These are phyloP conservation scores for Microbotryum lychnidis-dioicae DNA, from an alignment of 1,284 basidiomycete species.

Conservation along the genomic window DNA sequence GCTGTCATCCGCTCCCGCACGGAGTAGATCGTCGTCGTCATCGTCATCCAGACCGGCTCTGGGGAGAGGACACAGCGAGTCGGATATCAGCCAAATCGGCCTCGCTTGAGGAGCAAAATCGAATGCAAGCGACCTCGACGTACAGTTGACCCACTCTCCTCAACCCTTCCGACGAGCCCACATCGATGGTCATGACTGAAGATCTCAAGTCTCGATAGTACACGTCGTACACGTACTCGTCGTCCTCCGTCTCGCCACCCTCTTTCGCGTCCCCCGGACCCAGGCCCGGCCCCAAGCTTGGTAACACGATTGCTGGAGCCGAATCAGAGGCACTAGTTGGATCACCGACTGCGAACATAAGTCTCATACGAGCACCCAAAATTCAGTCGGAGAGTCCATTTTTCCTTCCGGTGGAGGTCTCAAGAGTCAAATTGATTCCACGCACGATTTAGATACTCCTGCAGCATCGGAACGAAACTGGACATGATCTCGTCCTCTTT, in stretches of 20 bases:
- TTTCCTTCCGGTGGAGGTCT: no score
- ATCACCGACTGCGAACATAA: slow-evolving; percentile 7
- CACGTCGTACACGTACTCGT: slow-evolving; percentile 32
- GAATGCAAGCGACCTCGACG: neutral
- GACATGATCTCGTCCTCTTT: slow-evolving; percentile 25
- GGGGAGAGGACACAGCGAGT: neutral
- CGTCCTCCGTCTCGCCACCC: slow-evolving; percentile 14
- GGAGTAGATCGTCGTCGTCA: slow-evolving; percentile 3
- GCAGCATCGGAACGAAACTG: slow-evolving; percentile 33
- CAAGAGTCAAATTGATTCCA: neutral
- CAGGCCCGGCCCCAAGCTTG: neutral
- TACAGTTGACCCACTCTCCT: slow-evolving; percentile 31
- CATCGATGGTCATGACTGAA: slow-evolving; percentile 3
- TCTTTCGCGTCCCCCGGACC: neutral
- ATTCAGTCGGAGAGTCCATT: neutral
- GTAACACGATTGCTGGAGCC: neutral
- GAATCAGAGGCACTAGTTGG: neutral
- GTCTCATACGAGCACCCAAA: no score
- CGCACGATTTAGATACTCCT: slow-evolving; percentile 33
- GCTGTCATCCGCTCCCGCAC: neutral
- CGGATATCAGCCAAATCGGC: neutral
- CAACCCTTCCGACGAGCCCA: slow-evolving; percentile 21
- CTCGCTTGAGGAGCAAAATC: neutral
- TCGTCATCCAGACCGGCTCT: slow-evolving; percentile 21
- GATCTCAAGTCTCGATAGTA: slow-evolving; percentile 28